phyloP scores from a whole-genome alignment of 2,329 filamentous ascomycete species.

The Volutella citrinella region DNA sequence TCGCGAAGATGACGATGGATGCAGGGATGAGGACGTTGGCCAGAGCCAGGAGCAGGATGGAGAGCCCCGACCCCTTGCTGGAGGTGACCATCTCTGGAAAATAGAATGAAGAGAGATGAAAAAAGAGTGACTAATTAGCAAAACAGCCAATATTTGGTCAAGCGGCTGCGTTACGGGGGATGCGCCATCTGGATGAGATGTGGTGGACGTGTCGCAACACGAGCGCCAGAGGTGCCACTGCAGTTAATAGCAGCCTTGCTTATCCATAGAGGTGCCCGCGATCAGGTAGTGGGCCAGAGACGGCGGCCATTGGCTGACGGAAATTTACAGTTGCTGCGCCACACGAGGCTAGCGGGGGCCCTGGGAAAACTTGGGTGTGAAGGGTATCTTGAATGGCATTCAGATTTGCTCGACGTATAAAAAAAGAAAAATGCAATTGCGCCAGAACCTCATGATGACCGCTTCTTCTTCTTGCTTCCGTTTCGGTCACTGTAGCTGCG shows the following conservation, averaged over 20 bases:
- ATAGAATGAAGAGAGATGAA: constrained; percentile 1
- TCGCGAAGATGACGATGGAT: constrained; percentile 74
- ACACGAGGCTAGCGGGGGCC: constrained; percentile 22
- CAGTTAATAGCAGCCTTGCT: constrained; percentile 20
- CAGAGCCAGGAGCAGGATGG: constrained; percentile 49
- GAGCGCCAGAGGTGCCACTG: constrained; percentile 14
- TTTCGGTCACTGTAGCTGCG: constrained; percentile 53
- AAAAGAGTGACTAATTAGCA: constrained; percentile 9
- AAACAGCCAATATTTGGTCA: constrained; percentile 6
- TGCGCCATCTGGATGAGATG: constrained; percentile 17
- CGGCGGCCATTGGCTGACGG: constrained; percentile 15
- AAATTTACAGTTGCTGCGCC: constrained; percentile 15
- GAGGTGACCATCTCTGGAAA: constrained; percentile 21
- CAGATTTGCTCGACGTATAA: constrained; percentile 20
- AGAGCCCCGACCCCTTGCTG: constrained; percentile 24
- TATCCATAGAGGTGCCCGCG: constrained; percentile 22
- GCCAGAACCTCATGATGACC: constrained; percentile 7
- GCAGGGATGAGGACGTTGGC: constrained; percentile 77
- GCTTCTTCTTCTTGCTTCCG: constrained; percentile 42
- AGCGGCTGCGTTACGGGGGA: constrained; percentile 6
- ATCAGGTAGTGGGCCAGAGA: background rate
- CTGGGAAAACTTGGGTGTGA: background rate
- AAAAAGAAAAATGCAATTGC: constrained; percentile 10
- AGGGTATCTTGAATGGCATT: constrained; percentile 25
- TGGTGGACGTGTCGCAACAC: constrained; percentile 26